These are phyloP conservation scores for Pichia sp. DNA, from an alignment of 1,139 yeast genomes.

Conservation along the genomic window DNA sequence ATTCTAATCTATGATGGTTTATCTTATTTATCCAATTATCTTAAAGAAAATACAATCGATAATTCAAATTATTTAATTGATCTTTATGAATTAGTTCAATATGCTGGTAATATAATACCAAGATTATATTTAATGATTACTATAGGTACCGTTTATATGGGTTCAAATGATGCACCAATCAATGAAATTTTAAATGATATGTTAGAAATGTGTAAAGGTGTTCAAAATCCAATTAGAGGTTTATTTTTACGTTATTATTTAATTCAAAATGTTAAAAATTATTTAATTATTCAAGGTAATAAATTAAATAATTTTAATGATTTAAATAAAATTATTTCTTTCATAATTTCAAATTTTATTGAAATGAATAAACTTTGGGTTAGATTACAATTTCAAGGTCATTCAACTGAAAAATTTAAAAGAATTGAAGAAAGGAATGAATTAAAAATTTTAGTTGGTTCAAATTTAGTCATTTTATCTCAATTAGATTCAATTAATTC, in stretches of 20 bases:
- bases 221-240: conserved; percentile 90
- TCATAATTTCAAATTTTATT: conserved; percentile 77
- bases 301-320: conserved; percentile 6
- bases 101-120: conserved; percentile 90
- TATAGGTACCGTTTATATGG: conserved; percentile 85
- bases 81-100: conserved; percentile 88
- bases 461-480: conserved; percentile 81
- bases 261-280: conserved; percentile 72
- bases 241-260: conserved; percentile 81
- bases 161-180: conserved; percentile 69
- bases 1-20: conserved; percentile 80
- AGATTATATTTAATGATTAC: conserved; percentile 90
- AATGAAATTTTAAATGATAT: conserved; percentile 88
- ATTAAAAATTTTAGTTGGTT: conserved; percentile 84
- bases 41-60: conserved; percentile 58
- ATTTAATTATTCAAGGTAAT: conserved; percentile 28
- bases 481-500: conserved; percentile 76
- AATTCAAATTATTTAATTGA: conserved; percentile 59
- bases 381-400: conserved; percentile 92
- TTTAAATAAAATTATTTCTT: conserved; percentile 37
- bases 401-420: conserved; percentile 69
- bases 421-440: conserved; percentile 79
- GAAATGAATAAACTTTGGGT: conserved; percentile 99
- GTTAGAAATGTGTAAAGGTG: conserved; percentile 99
- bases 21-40: conserved; percentile 56